Evolutionary conservation across 306 rosid species (phyloP).

Genomic region (Begonia fuchsioides): DNA sequence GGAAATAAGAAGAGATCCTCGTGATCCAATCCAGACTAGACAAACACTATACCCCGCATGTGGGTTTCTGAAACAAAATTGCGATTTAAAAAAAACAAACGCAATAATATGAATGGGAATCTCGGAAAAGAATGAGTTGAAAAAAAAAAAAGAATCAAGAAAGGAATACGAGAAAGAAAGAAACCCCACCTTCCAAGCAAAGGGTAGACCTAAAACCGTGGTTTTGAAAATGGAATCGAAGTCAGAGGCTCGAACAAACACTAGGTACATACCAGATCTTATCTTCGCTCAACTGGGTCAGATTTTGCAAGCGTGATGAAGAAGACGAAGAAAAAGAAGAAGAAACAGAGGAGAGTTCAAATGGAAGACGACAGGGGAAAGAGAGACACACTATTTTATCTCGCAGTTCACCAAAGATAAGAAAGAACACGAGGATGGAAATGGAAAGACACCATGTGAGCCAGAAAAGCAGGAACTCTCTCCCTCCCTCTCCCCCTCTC

Average conservation of each 20-base stretch:
- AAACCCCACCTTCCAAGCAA: conserved; percentile 57
- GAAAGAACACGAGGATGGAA: conserved; percentile 7
- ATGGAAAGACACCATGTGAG: conserved; percentile 34
- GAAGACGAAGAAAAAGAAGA: neutral
- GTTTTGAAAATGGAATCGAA: conserved; percentile 25
- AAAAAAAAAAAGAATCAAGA: conserved; percentile 25
- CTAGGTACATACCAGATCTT: too few relatives aligned
- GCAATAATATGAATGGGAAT: conserved; percentile 12
- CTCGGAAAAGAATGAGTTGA: conserved; percentile 11
- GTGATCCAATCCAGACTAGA: conserved; percentile 99
- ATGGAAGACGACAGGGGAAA: neutral
- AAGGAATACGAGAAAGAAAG: conserved; percentile 34
- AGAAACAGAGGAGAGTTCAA: neutral
- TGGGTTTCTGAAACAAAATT: conserved; percentile 39
- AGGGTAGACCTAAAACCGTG: conserved; percentile 12
- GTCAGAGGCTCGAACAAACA: conserved; percentile 6
- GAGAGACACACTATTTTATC: neutral
- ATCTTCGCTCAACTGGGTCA: neutral
- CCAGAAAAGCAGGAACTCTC: conserved; percentile 29
- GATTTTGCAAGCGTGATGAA: neutral
- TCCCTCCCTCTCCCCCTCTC: too few relatives aligned
- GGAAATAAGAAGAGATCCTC: conserved; percentile 47
- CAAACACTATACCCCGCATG: conserved; percentile 76
- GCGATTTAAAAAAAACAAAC: conserved; percentile 4
- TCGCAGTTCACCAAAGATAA: conserved; percentile 7